A percentile compares a stretch with the other conserved stretches of the same genome.
Conservation (phyloP, 345 rosid species). For the Noccaea caerulescens region DNA sequence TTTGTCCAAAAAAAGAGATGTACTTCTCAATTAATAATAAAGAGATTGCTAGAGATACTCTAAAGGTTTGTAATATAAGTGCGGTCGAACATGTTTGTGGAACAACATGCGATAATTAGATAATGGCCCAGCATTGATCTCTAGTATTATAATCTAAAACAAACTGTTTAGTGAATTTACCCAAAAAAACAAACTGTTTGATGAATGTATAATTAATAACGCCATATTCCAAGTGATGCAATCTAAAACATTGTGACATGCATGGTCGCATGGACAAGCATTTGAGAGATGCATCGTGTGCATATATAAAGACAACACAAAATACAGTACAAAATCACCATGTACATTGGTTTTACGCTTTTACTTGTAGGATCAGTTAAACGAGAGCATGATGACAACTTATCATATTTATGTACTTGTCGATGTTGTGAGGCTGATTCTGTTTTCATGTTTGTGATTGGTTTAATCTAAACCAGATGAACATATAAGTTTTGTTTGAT, state of each 20-base stretch:
- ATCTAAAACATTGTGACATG: neutral
- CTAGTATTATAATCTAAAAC: too few relatives aligned
- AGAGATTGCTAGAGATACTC: too few relatives aligned
- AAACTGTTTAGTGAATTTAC: too few relatives aligned
- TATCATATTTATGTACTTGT: neutral
- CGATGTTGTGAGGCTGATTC: too few relatives aligned
- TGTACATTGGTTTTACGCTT: neutral
- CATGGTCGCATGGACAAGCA: neutral
- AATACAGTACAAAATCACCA: neutral
- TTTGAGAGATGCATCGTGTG: neutral
- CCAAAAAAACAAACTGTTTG: neutral
- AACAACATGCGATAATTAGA: neutral
- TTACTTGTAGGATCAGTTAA: neutral
- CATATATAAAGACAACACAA: too few relatives aligned
- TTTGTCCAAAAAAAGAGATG: too few relatives aligned
- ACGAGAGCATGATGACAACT: neutral
- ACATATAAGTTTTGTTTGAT: too few relatives aligned
- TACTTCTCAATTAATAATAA: too few relatives aligned
- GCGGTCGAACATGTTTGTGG: constrained; percentile 6
- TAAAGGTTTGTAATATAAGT: neutral
- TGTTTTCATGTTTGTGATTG: too few relatives aligned
- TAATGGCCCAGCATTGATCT: too few relatives aligned
- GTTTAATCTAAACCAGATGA: too few relatives aligned
- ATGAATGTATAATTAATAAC: neutral
- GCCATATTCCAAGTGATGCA: constrained; percentile 6